These are phyloP conservation scores for Mucor lusitanicus DNA, from an alignment of 371 early-diverging fungal species.

Conservation along the genomic window DNA sequence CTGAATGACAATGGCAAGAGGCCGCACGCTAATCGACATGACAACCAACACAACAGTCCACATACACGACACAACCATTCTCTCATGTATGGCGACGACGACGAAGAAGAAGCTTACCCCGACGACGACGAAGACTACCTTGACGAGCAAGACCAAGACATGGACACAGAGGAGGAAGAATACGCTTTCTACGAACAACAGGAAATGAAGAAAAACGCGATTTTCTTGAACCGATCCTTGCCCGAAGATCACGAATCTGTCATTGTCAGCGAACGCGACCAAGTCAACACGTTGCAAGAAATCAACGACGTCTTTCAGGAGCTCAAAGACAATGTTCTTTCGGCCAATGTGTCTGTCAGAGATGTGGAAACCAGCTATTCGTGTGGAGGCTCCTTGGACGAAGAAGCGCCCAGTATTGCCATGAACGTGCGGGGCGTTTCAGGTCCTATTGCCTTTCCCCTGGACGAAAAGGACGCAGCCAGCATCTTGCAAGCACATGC, in stretches of 20 bases:
- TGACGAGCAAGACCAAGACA: neutral
- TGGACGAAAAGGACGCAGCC: neutral
- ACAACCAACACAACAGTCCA: neutral
- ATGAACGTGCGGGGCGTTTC: neutral
- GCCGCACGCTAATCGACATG: neutral
- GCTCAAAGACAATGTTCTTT: neutral
- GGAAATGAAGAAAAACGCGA: neutral
- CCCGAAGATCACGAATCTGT: slow-evolving; percentile 15
- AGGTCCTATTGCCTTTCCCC: slow-evolving; percentile 9
- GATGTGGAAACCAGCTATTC: neutral
- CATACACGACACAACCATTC: neutral
- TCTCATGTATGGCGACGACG: neutral
- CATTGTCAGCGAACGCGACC: neutral
- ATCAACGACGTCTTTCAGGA: neutral
- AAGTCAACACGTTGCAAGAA: neutral
- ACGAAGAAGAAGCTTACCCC: neutral
- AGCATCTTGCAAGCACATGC: neutral
- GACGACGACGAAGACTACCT: neutral
- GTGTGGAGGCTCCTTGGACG: neutral
- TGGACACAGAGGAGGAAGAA: slow-evolving; percentile 4
- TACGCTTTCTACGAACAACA: neutral
- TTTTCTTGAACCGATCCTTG: neutral
- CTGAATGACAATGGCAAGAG: slow-evolving; percentile 7
- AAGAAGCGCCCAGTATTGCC: slow-evolving; percentile 3
- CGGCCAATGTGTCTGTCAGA: neutral